These are phyloP conservation scores for Diddensiella santjacobensis DNA, from an alignment of 805 yeast genomes.

Conservation along the genomic window DNA sequence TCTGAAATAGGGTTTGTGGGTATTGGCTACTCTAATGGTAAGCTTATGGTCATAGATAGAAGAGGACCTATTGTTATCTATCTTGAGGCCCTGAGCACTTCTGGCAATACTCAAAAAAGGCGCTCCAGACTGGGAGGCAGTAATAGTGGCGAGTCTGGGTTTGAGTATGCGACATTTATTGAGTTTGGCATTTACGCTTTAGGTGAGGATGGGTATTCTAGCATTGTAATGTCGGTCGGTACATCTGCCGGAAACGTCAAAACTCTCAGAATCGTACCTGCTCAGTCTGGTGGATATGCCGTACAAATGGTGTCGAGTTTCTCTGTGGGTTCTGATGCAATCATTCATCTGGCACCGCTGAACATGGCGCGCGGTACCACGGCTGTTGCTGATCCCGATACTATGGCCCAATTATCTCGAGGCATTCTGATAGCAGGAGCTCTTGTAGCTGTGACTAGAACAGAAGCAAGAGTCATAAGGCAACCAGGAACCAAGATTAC, in stretches of 20 bases:
- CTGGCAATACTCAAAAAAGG: neutral
- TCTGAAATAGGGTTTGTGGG: conserved; percentile 83
- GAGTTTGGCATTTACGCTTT: conserved; percentile 72
- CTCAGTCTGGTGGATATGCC: conserved; percentile 54
- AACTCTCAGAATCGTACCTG: conserved; percentile 63
- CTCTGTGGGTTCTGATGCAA: conserved; percentile 48
- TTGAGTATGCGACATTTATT: conserved; percentile 47
- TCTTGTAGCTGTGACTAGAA: conserved; percentile 49
- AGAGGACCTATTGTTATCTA: conserved; percentile 65
- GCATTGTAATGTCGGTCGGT: conserved; percentile 72
- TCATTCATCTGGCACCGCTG: conserved; percentile 55
- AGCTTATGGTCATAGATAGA: conserved; percentile 67
- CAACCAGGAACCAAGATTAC: conserved; percentile 60
- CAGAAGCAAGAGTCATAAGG: conserved; percentile 60
- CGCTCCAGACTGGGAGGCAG: conserved; percentile 7
- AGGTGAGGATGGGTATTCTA: conserved; percentile 64
- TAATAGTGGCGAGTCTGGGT: neutral
- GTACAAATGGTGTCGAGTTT: conserved; percentile 49
- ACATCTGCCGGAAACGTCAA: conserved; percentile 69
- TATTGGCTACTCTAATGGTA: conserved; percentile 73
- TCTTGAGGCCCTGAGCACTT: neutral
- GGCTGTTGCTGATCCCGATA: conserved; percentile 57
- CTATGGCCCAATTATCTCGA: conserved; percentile 54
- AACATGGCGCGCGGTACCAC: conserved; percentile 58
- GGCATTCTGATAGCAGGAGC: conserved; percentile 63